A percentile compares a stretch with the other conserved stretches of the same genome.
Conservation (phyloP, 2,329 filamentous ascomycete genomes). For the Fusarium aywerte region DNA sequence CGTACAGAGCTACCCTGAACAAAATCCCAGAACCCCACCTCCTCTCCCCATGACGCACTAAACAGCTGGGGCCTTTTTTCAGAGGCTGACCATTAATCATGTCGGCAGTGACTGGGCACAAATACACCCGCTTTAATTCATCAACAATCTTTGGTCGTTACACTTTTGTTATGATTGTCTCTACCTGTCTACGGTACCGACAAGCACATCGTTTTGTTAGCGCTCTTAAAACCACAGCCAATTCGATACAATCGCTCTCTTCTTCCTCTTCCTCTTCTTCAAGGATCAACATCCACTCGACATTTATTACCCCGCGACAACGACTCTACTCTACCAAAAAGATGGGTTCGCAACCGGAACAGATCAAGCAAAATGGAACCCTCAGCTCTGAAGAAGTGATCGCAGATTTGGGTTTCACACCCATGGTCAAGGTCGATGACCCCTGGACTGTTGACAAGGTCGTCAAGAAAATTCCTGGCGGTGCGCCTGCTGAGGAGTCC, state of each 20-base stretch:
- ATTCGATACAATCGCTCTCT: not conserved
- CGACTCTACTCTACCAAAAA: constrained; percentile 13
- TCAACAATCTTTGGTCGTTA: constrained; percentile 6
- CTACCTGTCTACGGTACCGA: not conserved
- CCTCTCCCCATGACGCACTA: constrained; percentile 7
- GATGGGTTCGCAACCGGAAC: constrained; percentile 48
- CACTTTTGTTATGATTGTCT: constrained; percentile 17
- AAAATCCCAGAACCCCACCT: no score
- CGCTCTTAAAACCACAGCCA: not conserved
- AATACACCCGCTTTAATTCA: constrained; percentile 8
- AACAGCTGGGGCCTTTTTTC: constrained; percentile 7
- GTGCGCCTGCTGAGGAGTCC: constrained; percentile 66
- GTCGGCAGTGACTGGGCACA: constrained; percentile 18
- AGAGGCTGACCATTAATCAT: constrained; percentile 27
- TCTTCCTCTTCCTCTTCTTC: no score
- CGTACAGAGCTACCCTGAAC: no score
- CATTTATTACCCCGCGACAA: constrained; percentile 32
- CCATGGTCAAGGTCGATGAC: constrained; percentile 55
- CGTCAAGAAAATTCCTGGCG: constrained; percentile 69
- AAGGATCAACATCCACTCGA: not conserved
- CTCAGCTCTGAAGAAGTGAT: constrained; percentile 26
- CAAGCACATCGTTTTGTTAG: constrained; percentile 4
- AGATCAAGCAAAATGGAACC: constrained; percentile 35
- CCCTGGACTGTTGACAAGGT: constrained; percentile 71
- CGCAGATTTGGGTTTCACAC: constrained; percentile 51